Evolutionary conservation across 257 asterid species (phyloP).

Genomic region (Fraxinus americana): DNA sequence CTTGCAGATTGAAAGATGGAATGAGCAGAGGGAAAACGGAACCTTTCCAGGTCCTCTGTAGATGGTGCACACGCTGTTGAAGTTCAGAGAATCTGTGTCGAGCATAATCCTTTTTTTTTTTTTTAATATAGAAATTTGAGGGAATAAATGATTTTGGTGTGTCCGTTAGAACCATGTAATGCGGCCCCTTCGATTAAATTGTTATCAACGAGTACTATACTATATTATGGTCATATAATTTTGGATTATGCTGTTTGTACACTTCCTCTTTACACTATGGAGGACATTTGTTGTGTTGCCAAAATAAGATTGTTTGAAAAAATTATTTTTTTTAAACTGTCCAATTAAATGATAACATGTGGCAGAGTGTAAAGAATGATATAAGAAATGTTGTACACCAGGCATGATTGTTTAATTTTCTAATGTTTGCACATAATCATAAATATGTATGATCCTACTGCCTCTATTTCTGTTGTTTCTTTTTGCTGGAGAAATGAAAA

Average conservation of each 20-base stretch:
- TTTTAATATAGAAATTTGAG: slow-evolving; percentile 6
- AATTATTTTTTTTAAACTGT: too few species aligned
- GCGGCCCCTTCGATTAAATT: neutral
- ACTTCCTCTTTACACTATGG: too few species aligned
- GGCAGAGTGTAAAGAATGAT: too few species aligned
- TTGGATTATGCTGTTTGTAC: too few species aligned
- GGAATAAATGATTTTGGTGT: slow-evolving; percentile 36
- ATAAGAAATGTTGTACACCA: too few species aligned
- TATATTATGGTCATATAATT: neutral
- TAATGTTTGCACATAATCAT: neutral
- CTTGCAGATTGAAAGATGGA: slow-evolving; percentile 91
- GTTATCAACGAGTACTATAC: neutral
- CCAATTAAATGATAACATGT: too few species aligned
- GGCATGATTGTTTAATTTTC: neutral
- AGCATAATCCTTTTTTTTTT: slow-evolving; percentile 29
- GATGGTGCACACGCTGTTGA: slow-evolving; percentile 23
- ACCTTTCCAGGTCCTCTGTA: slow-evolving; percentile 94
- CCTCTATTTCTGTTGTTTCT: neutral
- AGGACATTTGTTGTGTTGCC: too few species aligned
- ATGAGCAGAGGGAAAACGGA: slow-evolving; percentile 97
- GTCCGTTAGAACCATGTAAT: neutral
- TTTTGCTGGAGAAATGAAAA: neutral
- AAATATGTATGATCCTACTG: neutral
- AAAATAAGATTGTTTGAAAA: too few species aligned
- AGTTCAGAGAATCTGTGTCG: slow-evolving; percentile 27